Base-by-base conservation (phyloP, 2,329 filamentous ascomycete genomes). In the Penicillium sp. region DNA sequence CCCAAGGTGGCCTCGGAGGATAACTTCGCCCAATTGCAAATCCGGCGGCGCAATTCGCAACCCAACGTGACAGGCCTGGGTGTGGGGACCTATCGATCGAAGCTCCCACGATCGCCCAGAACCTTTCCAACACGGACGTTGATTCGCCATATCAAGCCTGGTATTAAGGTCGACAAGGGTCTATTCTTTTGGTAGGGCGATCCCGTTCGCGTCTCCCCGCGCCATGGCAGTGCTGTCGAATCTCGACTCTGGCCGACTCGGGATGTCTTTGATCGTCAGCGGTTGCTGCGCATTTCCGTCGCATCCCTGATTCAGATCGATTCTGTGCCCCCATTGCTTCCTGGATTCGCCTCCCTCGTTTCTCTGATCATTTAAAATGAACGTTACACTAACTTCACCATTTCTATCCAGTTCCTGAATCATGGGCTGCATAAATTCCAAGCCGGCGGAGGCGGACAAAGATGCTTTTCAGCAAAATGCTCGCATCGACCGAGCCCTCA, bases 401-500 rank as follows among this genome's bases (percentile, higher is more conserved):
- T 40, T 23, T 26, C 29, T 10, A 50, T 31, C n/a, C 45, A 50
- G 21, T 56, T 45, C 47, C 36, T 52, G 37, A 58, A 72, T 56
- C 52, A 79, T 79, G 77, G 77, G 77, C 60, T 79, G 77, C 56
- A 71, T 73, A 55, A 71, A 67, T 51, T 79, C 77, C 10, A 77
- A 77, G 55, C 66, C 69, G 48, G 61, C 69, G 40, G 73, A 75
- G 53, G 67, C 64, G 52, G 76, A 78, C 49, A 77, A 72, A 65
- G 72, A 77, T 21, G 75, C 75, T 14, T 37, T 67, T 18, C 72
- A 73, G 56, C 71, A 71, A 26, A 80, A 75, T 70, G 74, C 74
- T 65, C 91, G 94, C 73, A 92, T 99, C 65, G 94, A 99, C 71
- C 90, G 89, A 76, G 79, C 85, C 67, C 85, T 99, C 66, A 88